phyloP scores from a whole-genome alignment of 2,329 filamentous ascomycete species.

The Nothomitra cinnamomea region DNA sequence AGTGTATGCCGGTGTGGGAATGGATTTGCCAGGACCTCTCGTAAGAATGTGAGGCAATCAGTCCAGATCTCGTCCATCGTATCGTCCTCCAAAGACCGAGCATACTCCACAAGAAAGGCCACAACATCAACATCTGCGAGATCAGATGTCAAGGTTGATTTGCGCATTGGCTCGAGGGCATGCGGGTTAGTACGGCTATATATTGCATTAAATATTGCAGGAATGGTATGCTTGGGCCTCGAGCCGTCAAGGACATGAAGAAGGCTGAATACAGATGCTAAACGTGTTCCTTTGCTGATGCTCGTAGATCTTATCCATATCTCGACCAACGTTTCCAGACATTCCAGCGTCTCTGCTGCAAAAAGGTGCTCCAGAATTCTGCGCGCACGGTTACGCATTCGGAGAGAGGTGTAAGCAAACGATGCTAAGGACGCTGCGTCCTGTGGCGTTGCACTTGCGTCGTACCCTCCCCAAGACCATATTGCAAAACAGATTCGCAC shows the following conservation, averaged over 20 bases:
- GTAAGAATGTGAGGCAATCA: conserved; percentile 80
- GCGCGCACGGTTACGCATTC: conserved; percentile 77
- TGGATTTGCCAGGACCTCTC: conserved; percentile 79
- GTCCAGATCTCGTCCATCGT: conserved; percentile 97
- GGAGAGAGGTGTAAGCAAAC: conserved; percentile 76
- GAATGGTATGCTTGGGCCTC: conserved; percentile 77
- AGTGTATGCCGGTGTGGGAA: conserved; percentile 88
- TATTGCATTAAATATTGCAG: conserved; percentile 87
- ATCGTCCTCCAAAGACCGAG: conserved; percentile 81
- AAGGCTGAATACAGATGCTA: conserved; percentile 60
- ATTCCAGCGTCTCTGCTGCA: conserved; percentile 79
- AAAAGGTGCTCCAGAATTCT: conserved; percentile 86
- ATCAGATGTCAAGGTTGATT: conserved; percentile 76
- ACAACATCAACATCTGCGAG: conserved; percentile 72
- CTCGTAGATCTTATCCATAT: conserved; percentile 50
- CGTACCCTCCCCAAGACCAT: conserved; percentile 77
- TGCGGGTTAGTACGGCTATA: conserved; percentile 82
- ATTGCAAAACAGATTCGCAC: conserved; percentile 84
- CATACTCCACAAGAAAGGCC: conserved; percentile 79
- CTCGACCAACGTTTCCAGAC: conserved; percentile 75
- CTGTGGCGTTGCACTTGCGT: conserved; percentile 35
- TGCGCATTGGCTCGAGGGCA: conserved; percentile 60
- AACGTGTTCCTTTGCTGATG: conserved; percentile 30
- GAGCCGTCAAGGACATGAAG: conserved; percentile 84
- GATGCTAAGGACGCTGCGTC: conserved; percentile 59